A percentile compares a stretch with the other conserved stretches of the same genome.
phyloP scores from a whole-genome alignment of 73 alveolate species.

The Uronychia binucleata region DNA sequence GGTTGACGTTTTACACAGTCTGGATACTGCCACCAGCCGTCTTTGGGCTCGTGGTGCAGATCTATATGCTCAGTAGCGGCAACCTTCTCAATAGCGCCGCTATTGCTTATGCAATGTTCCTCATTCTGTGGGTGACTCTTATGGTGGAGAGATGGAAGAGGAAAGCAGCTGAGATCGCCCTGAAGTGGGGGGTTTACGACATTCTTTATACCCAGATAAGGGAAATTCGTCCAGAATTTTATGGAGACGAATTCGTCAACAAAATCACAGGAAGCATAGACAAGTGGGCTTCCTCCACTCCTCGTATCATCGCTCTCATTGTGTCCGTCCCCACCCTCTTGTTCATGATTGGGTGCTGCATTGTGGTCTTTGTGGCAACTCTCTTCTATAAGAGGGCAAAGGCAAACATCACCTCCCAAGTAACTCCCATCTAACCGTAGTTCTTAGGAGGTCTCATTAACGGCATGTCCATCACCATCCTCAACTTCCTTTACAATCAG shows the following conservation, averaged over 20 bases:
- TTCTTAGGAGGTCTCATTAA: conserved; percentile 35
- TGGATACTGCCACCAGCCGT: conserved; percentile 81
- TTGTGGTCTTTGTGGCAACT: conserved; percentile 27
- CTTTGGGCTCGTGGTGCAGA: conserved; percentile 58
- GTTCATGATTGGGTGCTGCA: conserved; percentile 34
- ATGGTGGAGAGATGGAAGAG: conserved; percentile 55
- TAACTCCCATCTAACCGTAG: too few species aligned
- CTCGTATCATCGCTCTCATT: background rate
- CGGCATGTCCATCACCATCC: conserved; percentile 32
- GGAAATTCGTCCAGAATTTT: conserved; percentile 33
- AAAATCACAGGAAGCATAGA: conserved; percentile 9
- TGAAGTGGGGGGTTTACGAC: conserved; percentile 41
- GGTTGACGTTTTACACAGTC: conserved; percentile 73
- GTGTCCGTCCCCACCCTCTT: conserved; percentile 19
- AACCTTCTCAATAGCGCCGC: background rate
- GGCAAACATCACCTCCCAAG: background rate
- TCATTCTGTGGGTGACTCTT: conserved; percentile 44
- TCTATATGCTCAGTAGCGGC: conserved; percentile 10
- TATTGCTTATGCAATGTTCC: conserved; percentile 20
- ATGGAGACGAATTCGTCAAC: conserved; percentile 43
- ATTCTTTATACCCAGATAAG: background rate
- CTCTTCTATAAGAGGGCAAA: conserved; percentile 2
- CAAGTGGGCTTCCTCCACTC: conserved; percentile 10
- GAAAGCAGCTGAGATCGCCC: conserved; percentile 43
- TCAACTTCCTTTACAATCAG: conserved; percentile 32